These are phyloP conservation scores for Backusella psychrophila DNA, from an alignment of 192 early-diverging fungal genomes.

Conservation along the genomic window DNA sequence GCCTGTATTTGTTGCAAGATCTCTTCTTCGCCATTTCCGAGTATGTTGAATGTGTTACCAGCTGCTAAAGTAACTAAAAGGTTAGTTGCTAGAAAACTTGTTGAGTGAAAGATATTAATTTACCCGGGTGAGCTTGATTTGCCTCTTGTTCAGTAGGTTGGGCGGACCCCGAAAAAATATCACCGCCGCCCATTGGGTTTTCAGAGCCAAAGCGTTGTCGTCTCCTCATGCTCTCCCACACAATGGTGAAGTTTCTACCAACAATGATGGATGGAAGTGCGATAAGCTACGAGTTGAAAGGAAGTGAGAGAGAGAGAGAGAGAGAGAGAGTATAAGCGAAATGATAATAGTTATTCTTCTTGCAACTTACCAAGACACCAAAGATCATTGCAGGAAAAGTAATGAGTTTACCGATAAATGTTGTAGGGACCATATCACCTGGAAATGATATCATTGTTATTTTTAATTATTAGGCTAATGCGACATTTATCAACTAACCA, in stretches of 20 bases:
- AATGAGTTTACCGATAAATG: constrained; percentile 75
- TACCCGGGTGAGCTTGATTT: background rate
- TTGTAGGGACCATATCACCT: constrained; percentile 80
- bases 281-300: constrained; percentile 52
- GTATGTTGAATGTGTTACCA: background rate
- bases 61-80: background rate
- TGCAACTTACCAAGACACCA: constrained; percentile 56
- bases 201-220: background rate
- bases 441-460: constrained; percentile 6
- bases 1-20: constrained; percentile 23
- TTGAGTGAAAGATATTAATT: background rate
- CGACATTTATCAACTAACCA: constrained; percentile 30
- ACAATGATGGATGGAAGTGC: constrained; percentile 84
- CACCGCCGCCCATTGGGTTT: background rate
- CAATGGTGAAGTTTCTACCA: constrained; percentile 77
- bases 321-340: background rate
- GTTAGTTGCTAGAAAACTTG: background rate
- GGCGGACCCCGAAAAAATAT: background rate
- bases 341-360: background rate
- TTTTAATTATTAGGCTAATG: background rate
- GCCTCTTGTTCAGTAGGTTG: constrained; percentile 5
- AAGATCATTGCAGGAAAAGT: constrained; percentile 82
- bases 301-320: too few relatives aligned
- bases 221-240: constrained; percentile 73
- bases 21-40: constrained; percentile 5